Conservation (phyloP, 768 basidiomycete genomes). For the Calocera cornea region DNA sequence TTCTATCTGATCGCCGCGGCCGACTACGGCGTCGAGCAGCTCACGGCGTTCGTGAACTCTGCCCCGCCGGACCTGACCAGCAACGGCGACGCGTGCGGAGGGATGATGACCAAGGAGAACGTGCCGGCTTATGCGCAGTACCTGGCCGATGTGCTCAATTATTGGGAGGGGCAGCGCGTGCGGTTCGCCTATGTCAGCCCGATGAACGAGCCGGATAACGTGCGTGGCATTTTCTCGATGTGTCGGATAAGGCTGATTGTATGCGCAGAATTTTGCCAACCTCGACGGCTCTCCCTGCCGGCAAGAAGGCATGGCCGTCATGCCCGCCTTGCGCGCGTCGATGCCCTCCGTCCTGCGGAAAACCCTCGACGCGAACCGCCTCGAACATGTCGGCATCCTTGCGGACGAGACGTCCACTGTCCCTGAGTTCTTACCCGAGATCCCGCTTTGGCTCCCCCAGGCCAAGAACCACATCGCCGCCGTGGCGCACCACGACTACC, state of each 20-base stretch:
- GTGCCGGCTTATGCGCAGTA: constrained; percentile 31
- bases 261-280: not conserved
- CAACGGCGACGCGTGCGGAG: constrained; percentile 17
- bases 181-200: constrained; percentile 33
- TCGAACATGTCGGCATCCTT: constrained; percentile 29
- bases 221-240: not conserved
- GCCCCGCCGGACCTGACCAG: constrained; percentile 22
- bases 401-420: constrained; percentile 31
- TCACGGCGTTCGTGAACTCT: constrained; percentile 35
- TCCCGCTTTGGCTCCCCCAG: constrained; percentile 16
- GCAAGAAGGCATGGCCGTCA: constrained; percentile 37
- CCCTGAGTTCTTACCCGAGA: constrained; percentile 16
- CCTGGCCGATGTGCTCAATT: constrained; percentile 30
- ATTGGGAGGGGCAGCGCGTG: constrained; percentile 29
- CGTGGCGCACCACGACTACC: constrained; percentile 34
- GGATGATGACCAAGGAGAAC: constrained; percentile 17
- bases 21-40: constrained; percentile 25
- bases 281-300: constrained; percentile 30
- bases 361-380: constrained; percentile 22
- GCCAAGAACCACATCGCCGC: constrained; percentile 24
- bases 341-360: constrained; percentile 29
- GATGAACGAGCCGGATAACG: constrained; percentile 33
- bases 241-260: not conserved
- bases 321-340: constrained; percentile 31
- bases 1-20: constrained; percentile 32